These are phyloP conservation scores for Mycena epipterygia DNA, from an alignment of 768 basidiomycete genomes.

Conservation along the genomic window DNA sequence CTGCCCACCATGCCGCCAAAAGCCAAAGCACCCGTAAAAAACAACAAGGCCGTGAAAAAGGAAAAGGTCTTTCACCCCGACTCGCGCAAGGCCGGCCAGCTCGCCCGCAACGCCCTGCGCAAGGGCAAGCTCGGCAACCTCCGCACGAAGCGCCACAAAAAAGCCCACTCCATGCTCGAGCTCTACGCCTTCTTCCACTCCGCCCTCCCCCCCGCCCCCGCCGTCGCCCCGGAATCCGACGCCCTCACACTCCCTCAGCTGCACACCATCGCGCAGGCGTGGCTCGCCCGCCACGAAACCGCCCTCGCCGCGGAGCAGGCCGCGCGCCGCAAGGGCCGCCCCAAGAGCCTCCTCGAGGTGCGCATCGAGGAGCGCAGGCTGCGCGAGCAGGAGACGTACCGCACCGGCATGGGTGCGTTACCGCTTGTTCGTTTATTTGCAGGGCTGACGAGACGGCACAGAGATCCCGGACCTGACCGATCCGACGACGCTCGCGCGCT, in stretches of 20 bases:
- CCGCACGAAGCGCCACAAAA: constrained; percentile 68
- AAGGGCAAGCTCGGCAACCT: constrained; percentile 75
- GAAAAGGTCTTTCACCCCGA: constrained; percentile 88
- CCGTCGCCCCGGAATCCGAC: constrained; percentile 56
- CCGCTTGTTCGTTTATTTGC: constrained; percentile 9
- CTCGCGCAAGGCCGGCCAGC: constrained; percentile 86
- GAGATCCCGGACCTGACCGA: constrained; percentile 88
- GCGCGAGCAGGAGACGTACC: constrained; percentile 78
- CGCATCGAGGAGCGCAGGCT: constrained; percentile 80
- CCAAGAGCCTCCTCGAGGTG: constrained; percentile 77
- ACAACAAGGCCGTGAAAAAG: constrained; percentile 59
- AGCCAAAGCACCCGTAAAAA: constrained; percentile 50
- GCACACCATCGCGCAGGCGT: constrained; percentile 75
- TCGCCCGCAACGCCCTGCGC: constrained; percentile 75
- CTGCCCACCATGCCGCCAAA: constrained; percentile 53
- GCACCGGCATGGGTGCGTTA: constrained; percentile 82
- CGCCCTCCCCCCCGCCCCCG: constrained; percentile 61
- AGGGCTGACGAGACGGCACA: constrained; percentile 41
- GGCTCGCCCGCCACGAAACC: constrained; percentile 80
- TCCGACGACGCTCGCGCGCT: constrained; percentile 74
- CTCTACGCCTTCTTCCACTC: constrained; percentile 84
- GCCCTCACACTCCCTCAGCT: constrained; percentile 74
- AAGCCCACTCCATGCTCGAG: constrained; percentile 65
- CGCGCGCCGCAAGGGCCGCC: constrained; percentile 77
- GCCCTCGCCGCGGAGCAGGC: constrained; percentile 74